Conservation (phyloP, 192 early-diverging fungal genomes). For the Linnemannia zychae region DNA sequence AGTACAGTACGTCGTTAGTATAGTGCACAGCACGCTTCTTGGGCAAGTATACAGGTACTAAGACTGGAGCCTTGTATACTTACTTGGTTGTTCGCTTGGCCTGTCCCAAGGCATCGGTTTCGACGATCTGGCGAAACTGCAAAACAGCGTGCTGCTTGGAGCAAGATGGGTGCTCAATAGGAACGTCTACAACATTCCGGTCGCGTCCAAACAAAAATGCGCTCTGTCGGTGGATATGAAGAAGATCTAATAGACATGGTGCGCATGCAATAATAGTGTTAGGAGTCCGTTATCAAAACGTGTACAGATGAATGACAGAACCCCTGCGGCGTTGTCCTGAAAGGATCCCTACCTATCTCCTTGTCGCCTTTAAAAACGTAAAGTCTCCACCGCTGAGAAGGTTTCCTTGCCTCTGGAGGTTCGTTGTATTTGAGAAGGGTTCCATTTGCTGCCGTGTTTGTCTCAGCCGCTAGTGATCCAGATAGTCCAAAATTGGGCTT, state of each 20-base stretch:
- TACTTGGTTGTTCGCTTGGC: slow-evolving; percentile 68
- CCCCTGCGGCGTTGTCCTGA: neutral
- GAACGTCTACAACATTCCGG: slow-evolving; percentile 90
- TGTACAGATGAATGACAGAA: no score
- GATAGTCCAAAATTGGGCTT: slow-evolving; percentile 89
- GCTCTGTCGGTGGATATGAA: slow-evolving; percentile 88
- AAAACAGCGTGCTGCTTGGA: slow-evolving; percentile 95
- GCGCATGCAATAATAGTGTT: neutral
- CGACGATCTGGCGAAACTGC: slow-evolving; percentile 82
- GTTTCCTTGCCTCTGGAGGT: slow-evolving; percentile 89
- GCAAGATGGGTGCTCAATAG: slow-evolving; percentile 95
- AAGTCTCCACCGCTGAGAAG: slow-evolving; percentile 81
- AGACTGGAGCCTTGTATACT: slow-evolving; percentile 6
- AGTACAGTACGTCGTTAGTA: no score
- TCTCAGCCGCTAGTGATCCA: slow-evolving; percentile 89
- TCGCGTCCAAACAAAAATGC: slow-evolving; percentile 92
- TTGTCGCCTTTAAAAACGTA: slow-evolving; percentile 96
- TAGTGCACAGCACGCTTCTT: no score
- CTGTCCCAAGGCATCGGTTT: slow-evolving; percentile 63
- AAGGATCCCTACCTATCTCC: slow-evolving; percentile 72
- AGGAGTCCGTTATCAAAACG: neutral
- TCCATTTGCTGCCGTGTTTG: slow-evolving; percentile 86
- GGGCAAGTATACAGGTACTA: no score
- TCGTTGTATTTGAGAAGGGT: slow-evolving; percentile 93
- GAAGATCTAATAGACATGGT: slow-evolving; percentile 70